phyloP scores from a whole-genome alignment of 257 asterid genomes.

The Ehretia macrophylla region DNA sequence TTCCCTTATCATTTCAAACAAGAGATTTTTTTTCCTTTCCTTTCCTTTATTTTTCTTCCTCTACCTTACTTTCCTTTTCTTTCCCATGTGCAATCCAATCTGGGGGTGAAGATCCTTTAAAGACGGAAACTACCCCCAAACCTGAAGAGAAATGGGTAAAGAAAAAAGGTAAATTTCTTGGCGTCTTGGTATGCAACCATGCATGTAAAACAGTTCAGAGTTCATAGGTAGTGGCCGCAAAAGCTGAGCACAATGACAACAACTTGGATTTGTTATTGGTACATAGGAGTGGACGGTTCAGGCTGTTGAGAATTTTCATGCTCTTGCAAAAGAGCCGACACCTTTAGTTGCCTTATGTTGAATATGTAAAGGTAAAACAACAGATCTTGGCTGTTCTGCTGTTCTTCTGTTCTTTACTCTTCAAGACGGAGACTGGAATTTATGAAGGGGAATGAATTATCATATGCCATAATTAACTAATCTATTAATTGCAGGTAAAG shows the following conservation, averaged over 20 bases:
- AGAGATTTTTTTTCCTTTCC: too few species aligned
- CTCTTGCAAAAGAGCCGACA: slow-evolving; percentile 80
- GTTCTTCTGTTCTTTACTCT: not conserved
- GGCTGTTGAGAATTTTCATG: slow-evolving; percentile 78
- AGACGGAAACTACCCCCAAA: slow-evolving; percentile 33
- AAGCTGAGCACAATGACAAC: slow-evolving; percentile 90
- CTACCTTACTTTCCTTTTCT: too few species aligned
- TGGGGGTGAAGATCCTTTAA: slow-evolving; percentile 30
- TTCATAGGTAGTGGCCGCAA: slow-evolving; percentile 93
- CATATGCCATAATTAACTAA: not conserved
- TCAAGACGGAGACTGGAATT: not conserved
- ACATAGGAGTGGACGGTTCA: slow-evolving; percentile 84
- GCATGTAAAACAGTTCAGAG: slow-evolving; percentile 95
- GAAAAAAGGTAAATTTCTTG: slow-evolving; percentile 72
- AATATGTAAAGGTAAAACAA: slow-evolving; percentile 75
- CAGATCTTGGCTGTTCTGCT: too few species aligned
- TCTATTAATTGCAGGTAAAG: slow-evolving; percentile 65
- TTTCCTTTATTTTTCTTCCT: too few species aligned
- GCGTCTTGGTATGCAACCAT: slow-evolving; percentile 86
- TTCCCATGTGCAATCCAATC: too few species aligned
- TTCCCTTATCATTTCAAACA: too few species aligned
- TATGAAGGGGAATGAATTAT: not conserved
- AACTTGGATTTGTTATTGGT: slow-evolving; percentile 78
- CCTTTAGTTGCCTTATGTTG: slow-evolving; percentile 83
- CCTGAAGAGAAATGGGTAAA: slow-evolving; percentile 81